Conservation (phyloP, 2,329 filamentous ascomycete species). For the Stachybotrys elegans region DNA sequence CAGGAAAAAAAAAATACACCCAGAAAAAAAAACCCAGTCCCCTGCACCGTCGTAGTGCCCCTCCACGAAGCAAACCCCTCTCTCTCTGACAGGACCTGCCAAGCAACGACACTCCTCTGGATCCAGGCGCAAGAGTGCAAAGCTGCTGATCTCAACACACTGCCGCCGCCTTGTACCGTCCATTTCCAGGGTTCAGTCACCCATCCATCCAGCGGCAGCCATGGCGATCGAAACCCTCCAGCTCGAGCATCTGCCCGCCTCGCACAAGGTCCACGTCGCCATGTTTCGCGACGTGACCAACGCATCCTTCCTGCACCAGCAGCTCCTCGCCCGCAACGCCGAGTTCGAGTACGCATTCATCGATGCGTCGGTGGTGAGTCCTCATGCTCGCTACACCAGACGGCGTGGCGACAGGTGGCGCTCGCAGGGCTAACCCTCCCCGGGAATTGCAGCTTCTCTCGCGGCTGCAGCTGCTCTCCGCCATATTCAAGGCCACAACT, state of each 20-base stretch:
- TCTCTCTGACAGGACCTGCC: neutral
- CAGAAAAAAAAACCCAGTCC: neutral
- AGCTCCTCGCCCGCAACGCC: constrained; percentile 78
- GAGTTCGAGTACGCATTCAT: constrained; percentile 93
- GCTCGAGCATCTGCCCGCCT: constrained; percentile 69
- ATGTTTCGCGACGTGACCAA: constrained; percentile 77
- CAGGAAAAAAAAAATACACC: too few relatives aligned
- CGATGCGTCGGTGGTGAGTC: constrained; percentile 70
- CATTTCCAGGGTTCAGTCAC: neutral
- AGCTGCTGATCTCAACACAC: neutral
- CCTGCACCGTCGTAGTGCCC: neutral
- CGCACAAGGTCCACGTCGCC: constrained; percentile 64
- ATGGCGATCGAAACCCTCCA: constrained; percentile 61
- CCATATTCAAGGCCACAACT: constrained; percentile 72
- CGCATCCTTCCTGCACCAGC: constrained; percentile 69
- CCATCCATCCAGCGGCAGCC: constrained; percentile 8
- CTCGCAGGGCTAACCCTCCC: too few relatives aligned
- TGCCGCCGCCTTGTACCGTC: neutral
- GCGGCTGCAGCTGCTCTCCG: constrained; percentile 66
- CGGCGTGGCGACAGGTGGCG: too few relatives aligned
- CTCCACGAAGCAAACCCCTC: neutral
- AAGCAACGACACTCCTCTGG: neutral
- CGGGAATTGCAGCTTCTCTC: constrained; percentile 60
- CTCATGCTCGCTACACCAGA: neutral
- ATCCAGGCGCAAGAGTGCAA: neutral